phyloP scores from a whole-genome alignment of 2,329 filamentous ascomycete species.

The Penicillium glabrum region DNA sequence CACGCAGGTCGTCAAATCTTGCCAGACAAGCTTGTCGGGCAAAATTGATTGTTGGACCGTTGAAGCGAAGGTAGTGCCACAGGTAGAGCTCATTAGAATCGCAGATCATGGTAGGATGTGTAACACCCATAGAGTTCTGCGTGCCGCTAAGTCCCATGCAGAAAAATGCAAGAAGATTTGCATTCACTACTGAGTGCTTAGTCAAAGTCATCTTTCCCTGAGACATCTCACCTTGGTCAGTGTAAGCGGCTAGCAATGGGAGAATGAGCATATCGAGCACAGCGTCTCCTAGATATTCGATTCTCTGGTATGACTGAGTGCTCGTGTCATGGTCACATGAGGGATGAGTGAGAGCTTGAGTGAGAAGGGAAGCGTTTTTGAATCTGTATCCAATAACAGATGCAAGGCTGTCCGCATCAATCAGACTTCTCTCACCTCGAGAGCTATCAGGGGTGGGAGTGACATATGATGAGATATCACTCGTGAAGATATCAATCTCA shows the following conservation, averaged over 20 bases:
- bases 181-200: slow-evolving; percentile 76
- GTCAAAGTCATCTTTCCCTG: slow-evolving; percentile 71
- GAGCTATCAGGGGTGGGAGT: neutral
- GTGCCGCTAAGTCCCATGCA: slow-evolving; percentile 54
- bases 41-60: slow-evolving; percentile 10
- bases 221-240: slow-evolving; percentile 39
- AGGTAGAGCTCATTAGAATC: slow-evolving; percentile 49
- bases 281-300: slow-evolving; percentile 87
- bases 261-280: slow-evolving; percentile 78
- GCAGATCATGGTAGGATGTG: slow-evolving; percentile 18
- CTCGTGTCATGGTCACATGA: slow-evolving; percentile 56
- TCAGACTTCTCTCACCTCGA: slow-evolving; percentile 6
- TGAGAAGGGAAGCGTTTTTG: slow-evolving; percentile 63
- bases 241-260: slow-evolving; percentile 30
- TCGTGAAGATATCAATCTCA: slow-evolving; percentile 42
- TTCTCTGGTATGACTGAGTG: slow-evolving; percentile 65
- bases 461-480: slow-evolving; percentile 7
- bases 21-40: slow-evolving; percentile 22
- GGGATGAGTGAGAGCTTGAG: slow-evolving; percentile 79
- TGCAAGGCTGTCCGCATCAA: slow-evolving; percentile 17
- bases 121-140: slow-evolving; percentile 10
- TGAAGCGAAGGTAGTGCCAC: slow-evolving; percentile 63
- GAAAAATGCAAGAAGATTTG: slow-evolving; percentile 74
- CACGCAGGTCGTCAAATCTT: slow-evolving; percentile 52
- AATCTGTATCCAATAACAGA: slow-evolving; percentile 67